phyloP scores from a whole-genome alignment of 2,329 filamentous ascomycete species.

The Fusarium bactridioides region DNA sequence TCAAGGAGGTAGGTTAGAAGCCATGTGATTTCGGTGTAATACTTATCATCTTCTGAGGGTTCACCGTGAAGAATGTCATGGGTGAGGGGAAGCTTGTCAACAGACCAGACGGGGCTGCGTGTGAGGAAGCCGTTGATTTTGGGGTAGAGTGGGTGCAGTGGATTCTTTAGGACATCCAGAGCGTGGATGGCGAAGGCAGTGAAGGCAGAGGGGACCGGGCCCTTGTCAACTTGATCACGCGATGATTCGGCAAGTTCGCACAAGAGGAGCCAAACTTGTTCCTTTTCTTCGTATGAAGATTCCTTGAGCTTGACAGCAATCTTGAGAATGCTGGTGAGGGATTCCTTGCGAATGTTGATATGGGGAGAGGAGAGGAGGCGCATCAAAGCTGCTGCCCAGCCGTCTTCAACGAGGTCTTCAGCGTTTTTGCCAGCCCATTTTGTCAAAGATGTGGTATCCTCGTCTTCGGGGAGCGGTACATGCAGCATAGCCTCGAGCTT shows the following conservation, averaged over 20 bases:
- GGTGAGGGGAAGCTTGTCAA: slow-evolving; percentile 76
- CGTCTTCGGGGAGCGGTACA: slow-evolving; percentile 54
- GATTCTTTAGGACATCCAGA: slow-evolving; percentile 75
- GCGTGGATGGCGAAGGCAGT: slow-evolving; percentile 78
- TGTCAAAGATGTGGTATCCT: slow-evolving; percentile 61
- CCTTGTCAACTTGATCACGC: slow-evolving; percentile 59
- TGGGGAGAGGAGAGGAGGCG: slow-evolving; percentile 79
- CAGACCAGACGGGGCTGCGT: slow-evolving; percentile 77
- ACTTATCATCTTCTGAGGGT: slow-evolving; percentile 75
- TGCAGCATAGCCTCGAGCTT: slow-evolving; percentile 62
- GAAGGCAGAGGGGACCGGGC: slow-evolving; percentile 75
- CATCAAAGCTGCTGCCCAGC: slow-evolving; percentile 73
- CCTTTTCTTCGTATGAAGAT: slow-evolving; percentile 77
- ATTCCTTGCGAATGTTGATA: slow-evolving; percentile 79
- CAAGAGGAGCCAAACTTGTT: slow-evolving; percentile 80
- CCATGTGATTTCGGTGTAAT: slow-evolving; percentile 79
- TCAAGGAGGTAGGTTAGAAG: slow-evolving; percentile 75
- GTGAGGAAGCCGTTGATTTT: slow-evolving; percentile 89
- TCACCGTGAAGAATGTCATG: slow-evolving; percentile 68
- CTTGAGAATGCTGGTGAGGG: slow-evolving; percentile 73
- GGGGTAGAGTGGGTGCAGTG: slow-evolving; percentile 82
- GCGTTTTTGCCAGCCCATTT: slow-evolving; percentile 80
- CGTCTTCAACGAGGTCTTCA: slow-evolving; percentile 81
- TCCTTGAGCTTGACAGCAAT: slow-evolving; percentile 69
- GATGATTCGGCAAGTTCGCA: slow-evolving; percentile 83